Conservation (phyloP, 2,329 filamentous ascomycete genomes). For the Lecanicillium sp. region DNA sequence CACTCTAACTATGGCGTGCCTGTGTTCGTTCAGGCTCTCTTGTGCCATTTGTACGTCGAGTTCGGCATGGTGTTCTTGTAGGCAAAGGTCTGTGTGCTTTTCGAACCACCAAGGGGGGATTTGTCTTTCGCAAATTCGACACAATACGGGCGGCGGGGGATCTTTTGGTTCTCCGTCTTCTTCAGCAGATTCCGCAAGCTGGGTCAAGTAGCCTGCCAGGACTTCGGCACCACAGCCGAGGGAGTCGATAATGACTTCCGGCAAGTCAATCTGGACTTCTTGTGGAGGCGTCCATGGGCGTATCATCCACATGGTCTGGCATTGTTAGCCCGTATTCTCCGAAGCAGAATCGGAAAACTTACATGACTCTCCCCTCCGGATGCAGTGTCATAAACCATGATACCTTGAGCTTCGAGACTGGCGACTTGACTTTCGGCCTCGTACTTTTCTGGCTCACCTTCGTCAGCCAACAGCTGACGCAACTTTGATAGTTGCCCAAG, state of each 20-base stretch:
- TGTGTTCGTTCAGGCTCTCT: conserved; percentile 84
- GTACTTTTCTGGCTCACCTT: conserved; percentile 30
- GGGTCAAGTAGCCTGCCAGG: conserved; percentile 85
- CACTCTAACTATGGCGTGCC: conserved; percentile 89
- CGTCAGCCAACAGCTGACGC: conserved; percentile 33
- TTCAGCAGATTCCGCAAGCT: conserved; percentile 73
- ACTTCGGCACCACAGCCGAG: conserved; percentile 92
- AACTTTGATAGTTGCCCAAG: conserved; percentile 64
- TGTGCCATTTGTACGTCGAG: conserved; percentile 97
- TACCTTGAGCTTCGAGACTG: conserved; percentile 90
- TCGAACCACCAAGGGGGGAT: conserved; percentile 99
- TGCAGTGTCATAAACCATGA: conserved; percentile 91
- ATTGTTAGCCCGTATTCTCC: conserved; percentile 17
- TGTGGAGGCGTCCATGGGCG: conserved; percentile 80
- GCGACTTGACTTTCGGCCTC: conserved; percentile 43
- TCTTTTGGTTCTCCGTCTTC: conserved; percentile 69
- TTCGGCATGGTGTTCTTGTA: conserved; percentile 92
- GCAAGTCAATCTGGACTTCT: conserved; percentile 93
- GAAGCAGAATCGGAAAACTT: conserved; percentile 30
- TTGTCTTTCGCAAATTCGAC: conserved; percentile 93
- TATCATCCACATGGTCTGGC: conserved; percentile 98
- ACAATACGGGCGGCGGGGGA: conserved; percentile 81
- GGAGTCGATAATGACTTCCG: conserved; percentile 80
- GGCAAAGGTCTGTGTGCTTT: conserved; percentile 92
- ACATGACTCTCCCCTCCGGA: conserved; percentile 87